Conservation (phyloP, 805 yeast genomes). For the Saitoella complicata region DNA sequence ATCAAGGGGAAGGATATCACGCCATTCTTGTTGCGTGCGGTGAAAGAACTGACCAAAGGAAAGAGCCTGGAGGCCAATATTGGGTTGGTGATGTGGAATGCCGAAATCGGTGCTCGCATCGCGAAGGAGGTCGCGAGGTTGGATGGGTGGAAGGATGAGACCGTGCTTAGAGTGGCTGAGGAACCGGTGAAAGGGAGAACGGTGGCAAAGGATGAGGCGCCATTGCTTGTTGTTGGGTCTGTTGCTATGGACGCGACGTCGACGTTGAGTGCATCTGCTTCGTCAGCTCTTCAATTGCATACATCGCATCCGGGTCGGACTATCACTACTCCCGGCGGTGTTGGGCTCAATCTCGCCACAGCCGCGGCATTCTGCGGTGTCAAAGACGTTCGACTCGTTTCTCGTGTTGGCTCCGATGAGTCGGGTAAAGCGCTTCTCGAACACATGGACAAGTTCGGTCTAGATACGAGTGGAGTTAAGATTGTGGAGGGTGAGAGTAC, state of each 20-base stretch:
- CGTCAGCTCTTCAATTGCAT: slow-evolving; percentile 17
- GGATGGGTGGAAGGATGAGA: slow-evolving; percentile 18
- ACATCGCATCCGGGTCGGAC: slow-evolving; percentile 66
- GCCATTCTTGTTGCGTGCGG: slow-evolving; percentile 53
- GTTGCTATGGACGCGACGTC: slow-evolving; percentile 62
- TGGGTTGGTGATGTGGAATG: slow-evolving; percentile 64
- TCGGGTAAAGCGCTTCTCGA: neutral
- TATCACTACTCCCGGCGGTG: slow-evolving; percentile 57
- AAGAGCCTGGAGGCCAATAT: slow-evolving; percentile 53
- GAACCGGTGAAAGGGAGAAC: neutral
- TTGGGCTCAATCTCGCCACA: slow-evolving; percentile 62
- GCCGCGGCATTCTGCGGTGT: slow-evolving; percentile 29
- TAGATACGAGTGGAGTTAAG: slow-evolving; percentile 27
- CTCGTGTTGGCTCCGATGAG: slow-evolving; percentile 45
- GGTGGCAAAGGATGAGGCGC: neutral
- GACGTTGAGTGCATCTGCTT: slow-evolving; percentile 5
- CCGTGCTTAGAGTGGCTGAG: too few species aligned
- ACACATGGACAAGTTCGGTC: slow-evolving; percentile 7
- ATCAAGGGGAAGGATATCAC: slow-evolving; percentile 62
- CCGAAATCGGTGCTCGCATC: slow-evolving; percentile 47
- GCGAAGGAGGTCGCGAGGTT: slow-evolving; percentile 35
- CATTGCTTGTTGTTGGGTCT: slow-evolving; percentile 42
- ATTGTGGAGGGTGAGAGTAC: slow-evolving; percentile 26
- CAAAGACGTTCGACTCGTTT: slow-evolving; percentile 27
- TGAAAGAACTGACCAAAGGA: slow-evolving; percentile 56